A percentile compares a stretch with the other conserved stretches of the same genome.
phyloP scores from a whole-genome alignment of 345 rosid genomes.

The Corymbia maculata region DNA sequence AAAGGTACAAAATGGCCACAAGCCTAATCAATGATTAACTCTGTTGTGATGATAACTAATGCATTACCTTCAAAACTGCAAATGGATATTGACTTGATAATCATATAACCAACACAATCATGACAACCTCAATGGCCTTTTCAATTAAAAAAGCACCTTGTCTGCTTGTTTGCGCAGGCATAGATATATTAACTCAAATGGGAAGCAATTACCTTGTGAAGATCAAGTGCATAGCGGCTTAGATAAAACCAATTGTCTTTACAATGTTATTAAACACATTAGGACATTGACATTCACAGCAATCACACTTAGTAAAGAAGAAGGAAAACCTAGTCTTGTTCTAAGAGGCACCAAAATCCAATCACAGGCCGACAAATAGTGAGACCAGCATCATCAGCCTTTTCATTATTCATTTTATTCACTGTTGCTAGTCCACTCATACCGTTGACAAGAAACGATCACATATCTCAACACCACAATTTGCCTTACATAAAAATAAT shows the following conservation, averaged over 20 bases:
- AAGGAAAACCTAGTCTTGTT: background rate
- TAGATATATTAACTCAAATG: background rate
- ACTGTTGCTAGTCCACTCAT: background rate
- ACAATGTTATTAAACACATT: background rate
- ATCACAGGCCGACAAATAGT: background rate
- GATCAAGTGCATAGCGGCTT: background rate
- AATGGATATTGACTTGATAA: background rate
- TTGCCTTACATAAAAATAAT: background rate
- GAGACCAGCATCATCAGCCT: background rate
- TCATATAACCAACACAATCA: background rate
- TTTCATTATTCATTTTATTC: background rate
- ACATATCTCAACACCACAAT: background rate
- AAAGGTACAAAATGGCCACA: conserved; percentile 23
- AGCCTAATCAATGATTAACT: conserved; percentile 15
- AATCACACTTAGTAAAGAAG: background rate
- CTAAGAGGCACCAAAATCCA: background rate
- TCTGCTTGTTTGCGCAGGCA: background rate
- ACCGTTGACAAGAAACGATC: background rate
- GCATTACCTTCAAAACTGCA: background rate
- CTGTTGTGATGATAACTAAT: background rate
- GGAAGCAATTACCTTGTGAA: background rate
- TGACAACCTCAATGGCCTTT: background rate
- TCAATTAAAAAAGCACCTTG: background rate
- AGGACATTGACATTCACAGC: background rate
- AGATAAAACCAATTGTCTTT: background rate